Percentiles rank a stretch among this genome's conserved stretches.
phyloP scores from a whole-genome alignment of 768 basidiomycete genomes.

The Tylopilus sp. region DNA sequence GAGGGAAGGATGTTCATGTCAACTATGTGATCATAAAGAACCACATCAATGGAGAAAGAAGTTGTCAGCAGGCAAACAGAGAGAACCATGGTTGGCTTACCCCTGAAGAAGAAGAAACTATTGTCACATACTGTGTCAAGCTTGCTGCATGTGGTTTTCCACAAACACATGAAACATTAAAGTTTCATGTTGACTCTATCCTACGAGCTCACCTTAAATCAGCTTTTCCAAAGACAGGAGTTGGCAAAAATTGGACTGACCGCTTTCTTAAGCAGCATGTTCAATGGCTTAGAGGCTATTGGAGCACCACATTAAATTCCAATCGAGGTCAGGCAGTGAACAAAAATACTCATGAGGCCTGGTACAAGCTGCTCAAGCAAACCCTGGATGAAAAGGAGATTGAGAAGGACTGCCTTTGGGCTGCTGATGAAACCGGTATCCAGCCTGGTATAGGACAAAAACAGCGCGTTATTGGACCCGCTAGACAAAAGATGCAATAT shows the following conservation, averaged over 20 bases:
- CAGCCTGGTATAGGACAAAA: slow-evolving; percentile 1
- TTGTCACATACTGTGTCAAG: too few species aligned
- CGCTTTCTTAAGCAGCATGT: too few species aligned
- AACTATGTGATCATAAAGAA: too few species aligned
- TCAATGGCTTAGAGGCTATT: slow-evolving; percentile 25
- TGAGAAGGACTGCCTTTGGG: slow-evolving; percentile 11
- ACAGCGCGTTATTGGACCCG: slow-evolving; percentile 4
- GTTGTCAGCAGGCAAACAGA: neutral
- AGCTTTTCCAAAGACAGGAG: too few species aligned
- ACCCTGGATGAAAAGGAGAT: slow-evolving; percentile 9
- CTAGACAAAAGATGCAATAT: slow-evolving; percentile 10
- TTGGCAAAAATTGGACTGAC: too few species aligned
- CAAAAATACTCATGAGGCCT: slow-evolving; percentile 30
- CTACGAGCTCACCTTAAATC: too few species aligned
- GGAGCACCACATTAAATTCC: slow-evolving; percentile 33
- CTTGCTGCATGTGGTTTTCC: too few species aligned
- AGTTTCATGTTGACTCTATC: too few species aligned
- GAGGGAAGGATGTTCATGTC: too few species aligned
- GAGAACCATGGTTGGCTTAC: slow-evolving; percentile 24
- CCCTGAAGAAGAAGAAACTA: slow-evolving; percentile 15
- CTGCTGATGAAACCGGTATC: slow-evolving; percentile 18
- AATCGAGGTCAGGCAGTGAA: slow-evolving; percentile 37
- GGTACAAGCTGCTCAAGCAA: slow-evolving; percentile 32
- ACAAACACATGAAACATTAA: too few species aligned
- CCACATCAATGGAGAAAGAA: too few species aligned